These are phyloP conservation scores for Claviceps sp. DNA, from an alignment of 2,329 filamentous ascomycete genomes.

Conservation along the genomic window DNA sequence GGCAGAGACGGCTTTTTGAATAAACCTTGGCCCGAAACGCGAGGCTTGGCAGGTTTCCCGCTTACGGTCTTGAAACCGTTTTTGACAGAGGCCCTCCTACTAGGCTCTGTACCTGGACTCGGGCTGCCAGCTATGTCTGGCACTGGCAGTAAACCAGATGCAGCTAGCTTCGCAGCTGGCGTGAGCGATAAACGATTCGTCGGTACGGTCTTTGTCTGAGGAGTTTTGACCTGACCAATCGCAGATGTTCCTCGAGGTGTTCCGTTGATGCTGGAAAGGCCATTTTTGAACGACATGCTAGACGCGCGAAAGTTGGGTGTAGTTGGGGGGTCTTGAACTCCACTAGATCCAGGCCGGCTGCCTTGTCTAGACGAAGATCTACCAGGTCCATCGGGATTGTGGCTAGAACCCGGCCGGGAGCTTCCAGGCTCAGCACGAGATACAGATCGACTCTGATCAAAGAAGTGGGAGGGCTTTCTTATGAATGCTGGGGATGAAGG, in stretches of 20 bases:
- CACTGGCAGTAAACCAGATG: constrained; percentile 11
- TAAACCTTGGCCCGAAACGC: constrained; percentile 38
- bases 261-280: constrained; percentile 28
- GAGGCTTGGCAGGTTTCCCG: constrained; percentile 32
- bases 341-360: constrained; percentile 43
- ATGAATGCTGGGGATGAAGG: constrained; percentile 63
- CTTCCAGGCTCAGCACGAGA: constrained; percentile 32
- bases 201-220: constrained; percentile 12
- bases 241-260: constrained; percentile 25
- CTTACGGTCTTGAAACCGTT: constrained; percentile 34
- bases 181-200: constrained; percentile 11
- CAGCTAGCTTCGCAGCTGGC: constrained; percentile 14
- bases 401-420: constrained; percentile 44
- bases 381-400: constrained; percentile 46
- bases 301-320: constrained; percentile 29
- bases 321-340: constrained; percentile 28
- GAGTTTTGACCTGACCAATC: constrained; percentile 10
- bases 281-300: constrained; percentile 29
- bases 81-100: constrained; percentile 19
- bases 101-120: constrained; percentile 25
- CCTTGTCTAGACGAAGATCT: constrained; percentile 34
- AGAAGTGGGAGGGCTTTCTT: constrained; percentile 59
- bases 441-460: constrained; percentile 46
- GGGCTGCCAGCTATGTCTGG: constrained; percentile 18
- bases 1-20: constrained; percentile 42